phyloP scores from a whole-genome alignment of 768 basidiomycete species.

The Rhizopogon rudus region DNA sequence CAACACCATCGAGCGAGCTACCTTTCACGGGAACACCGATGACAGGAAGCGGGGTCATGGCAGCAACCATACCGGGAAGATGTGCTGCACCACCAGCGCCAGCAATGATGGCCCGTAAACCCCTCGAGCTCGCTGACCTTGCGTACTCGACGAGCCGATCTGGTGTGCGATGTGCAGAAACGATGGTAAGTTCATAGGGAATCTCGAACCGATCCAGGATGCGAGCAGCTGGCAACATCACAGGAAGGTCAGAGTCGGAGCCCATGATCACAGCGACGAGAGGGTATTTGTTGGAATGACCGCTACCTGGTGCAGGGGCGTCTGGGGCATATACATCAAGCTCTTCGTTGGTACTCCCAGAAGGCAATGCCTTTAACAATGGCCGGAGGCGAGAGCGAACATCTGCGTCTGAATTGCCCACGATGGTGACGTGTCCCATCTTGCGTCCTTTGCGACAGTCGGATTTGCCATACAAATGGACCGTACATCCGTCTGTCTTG shows the following conservation, averaged over 20 bases:
- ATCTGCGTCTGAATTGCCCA: constrained; percentile 76
- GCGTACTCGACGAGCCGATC: constrained; percentile 82
- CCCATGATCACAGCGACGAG: constrained; percentile 97
- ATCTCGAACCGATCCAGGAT: constrained; percentile 79
- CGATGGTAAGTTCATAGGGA: constrained; percentile 92
- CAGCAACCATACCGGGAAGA: constrained; percentile 97
- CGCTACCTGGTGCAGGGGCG: constrained; percentile 37
- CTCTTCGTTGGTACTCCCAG: constrained; percentile 36
- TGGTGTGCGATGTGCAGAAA: constrained; percentile 95
- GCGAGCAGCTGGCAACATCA: constrained; percentile 84
- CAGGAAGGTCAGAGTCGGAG: constrained; percentile 94
- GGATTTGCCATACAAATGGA: constrained; percentile 94
- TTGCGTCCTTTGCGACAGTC: constrained; percentile 88
- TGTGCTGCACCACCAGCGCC: constrained; percentile 99
- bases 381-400: constrained; percentile 64
- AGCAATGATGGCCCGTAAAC: constrained; percentile 76
- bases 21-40: constrained; percentile 97
- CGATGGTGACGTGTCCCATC: constrained; percentile 96
- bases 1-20: constrained; percentile 89
- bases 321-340: constrained; percentile 48
- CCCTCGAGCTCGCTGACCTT: constrained; percentile 60
- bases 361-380: constrained; percentile 64
- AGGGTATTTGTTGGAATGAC: constrained; percentile 61
- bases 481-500: constrained; percentile 63
- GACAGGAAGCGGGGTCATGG: constrained; percentile 88